A percentile compares a stretch with the other conserved stretches of the same genome.
Conservation (phyloP, 306 rosid species). For the Ochetophila trinervis region DNA sequence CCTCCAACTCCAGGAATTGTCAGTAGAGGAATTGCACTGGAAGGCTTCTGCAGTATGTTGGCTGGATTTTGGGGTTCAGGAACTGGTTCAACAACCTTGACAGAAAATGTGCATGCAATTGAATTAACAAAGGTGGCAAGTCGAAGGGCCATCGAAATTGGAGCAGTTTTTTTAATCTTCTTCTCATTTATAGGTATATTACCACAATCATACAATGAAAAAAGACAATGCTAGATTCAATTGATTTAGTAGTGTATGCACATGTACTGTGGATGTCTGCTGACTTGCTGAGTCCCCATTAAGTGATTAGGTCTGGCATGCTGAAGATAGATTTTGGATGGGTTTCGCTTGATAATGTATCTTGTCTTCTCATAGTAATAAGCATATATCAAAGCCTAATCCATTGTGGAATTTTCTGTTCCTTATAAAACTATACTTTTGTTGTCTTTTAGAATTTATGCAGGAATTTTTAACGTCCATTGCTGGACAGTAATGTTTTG, state of each 20-base stretch:
- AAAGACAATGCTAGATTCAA: background rate
- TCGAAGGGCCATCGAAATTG: conserved; percentile 68
- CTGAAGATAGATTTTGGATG: background rate
- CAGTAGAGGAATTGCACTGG: conserved; percentile 92
- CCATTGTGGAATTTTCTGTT: background rate
- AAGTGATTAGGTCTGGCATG: no score
- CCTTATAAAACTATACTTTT: background rate
- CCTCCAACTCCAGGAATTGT: conserved; percentile 78
- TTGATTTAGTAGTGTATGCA: background rate
- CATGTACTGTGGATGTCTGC: background rate
- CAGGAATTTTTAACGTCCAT: background rate
- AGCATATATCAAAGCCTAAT: background rate
- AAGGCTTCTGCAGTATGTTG: conserved; percentile 90
- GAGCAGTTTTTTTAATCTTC: conserved; percentile 73
- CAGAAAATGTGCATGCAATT: conserved; percentile 82
- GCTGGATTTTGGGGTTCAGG: conserved; percentile 97
- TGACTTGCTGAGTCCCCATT: no score
- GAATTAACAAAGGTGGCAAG: conserved; percentile 74
- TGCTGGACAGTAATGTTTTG: background rate
- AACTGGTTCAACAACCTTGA: conserved; percentile 87
- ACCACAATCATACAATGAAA: background rate
- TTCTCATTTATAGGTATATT: conserved; percentile 75
- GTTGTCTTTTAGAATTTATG: background rate
- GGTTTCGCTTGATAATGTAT: background rate
- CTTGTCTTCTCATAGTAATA: background rate